These are phyloP conservation scores for Vinca minor DNA, from an alignment of 257 asterid genomes.

Conservation along the genomic window DNA sequence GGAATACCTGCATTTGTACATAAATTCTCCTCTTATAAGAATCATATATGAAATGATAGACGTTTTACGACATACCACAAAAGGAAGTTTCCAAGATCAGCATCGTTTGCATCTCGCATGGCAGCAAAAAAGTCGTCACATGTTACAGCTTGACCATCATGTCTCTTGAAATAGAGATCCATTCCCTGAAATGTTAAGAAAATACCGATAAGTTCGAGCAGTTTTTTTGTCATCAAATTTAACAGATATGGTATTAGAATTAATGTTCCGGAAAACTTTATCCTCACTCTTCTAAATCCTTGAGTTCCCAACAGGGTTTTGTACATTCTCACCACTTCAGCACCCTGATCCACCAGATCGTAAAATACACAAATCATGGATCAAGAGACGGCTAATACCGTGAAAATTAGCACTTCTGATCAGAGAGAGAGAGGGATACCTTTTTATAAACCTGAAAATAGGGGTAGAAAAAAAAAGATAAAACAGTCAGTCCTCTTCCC, in stretches of 20 bases:
- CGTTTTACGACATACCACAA: constrained; percentile 41
- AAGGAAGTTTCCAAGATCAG: constrained; percentile 73
- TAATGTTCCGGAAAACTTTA: neutral
- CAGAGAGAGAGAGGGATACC: constrained; percentile 36
- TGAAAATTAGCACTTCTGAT: constrained; percentile 2
- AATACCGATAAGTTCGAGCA: neutral
- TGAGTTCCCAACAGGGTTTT: constrained; percentile 62
- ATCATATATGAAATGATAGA: neutral
- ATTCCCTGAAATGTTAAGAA: constrained; percentile 47
- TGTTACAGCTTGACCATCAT: constrained; percentile 82
- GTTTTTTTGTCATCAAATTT: neutral
- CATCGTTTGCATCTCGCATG: constrained; percentile 95
- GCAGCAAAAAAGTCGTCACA: constrained; percentile 89
- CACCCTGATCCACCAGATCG: constrained; percentile 47
- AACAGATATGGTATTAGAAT: neutral
- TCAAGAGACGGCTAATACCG: neutral
- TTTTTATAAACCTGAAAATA: constrained; percentile 67
- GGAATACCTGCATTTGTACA: constrained; percentile 64
- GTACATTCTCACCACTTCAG: constrained; percentile 91
- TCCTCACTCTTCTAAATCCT: constrained; percentile 68
- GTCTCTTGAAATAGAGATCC: constrained; percentile 72
- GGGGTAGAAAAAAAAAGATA: constrained; percentile 11
- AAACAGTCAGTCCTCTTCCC: constrained; percentile 21
- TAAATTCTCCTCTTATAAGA: too few relatives aligned
- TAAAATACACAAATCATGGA: constrained; percentile 8